Evolutionary conservation across 2,329 filamentous ascomycete species (phyloP).

Genomic region (Chaetomiaceae sp.): DNA sequence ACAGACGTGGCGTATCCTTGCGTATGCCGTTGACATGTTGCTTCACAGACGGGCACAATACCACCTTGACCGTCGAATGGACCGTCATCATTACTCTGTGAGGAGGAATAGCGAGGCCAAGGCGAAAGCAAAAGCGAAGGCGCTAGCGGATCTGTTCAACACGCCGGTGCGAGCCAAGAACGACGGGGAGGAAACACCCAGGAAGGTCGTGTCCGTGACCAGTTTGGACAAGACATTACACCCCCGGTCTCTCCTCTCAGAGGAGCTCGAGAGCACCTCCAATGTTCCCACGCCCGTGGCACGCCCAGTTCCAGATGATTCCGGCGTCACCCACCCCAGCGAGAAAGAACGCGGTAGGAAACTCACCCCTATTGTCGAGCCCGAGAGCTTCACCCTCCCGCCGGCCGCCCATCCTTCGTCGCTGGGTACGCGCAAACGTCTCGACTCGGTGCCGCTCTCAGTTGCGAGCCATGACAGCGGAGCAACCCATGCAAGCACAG

Average conservation of each 20-base stretch:
- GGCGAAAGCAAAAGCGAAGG: slow-evolving; percentile 29
- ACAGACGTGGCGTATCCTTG: slow-evolving; percentile 60
- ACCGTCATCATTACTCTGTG: slow-evolving; percentile 29
- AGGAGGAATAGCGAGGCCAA: slow-evolving; percentile 32
- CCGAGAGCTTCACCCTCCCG: slow-evolving; percentile 48
- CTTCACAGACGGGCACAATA: slow-evolving; percentile 53
- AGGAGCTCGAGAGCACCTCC: slow-evolving; percentile 59
- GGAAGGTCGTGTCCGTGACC: slow-evolving; percentile 32
- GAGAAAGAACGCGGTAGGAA: slow-evolving; percentile 30
- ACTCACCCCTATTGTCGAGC: slow-evolving; percentile 47
- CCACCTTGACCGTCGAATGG: slow-evolving; percentile 49
- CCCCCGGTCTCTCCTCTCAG: slow-evolving; percentile 46
- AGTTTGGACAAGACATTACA: slow-evolving; percentile 33
- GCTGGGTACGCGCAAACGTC: slow-evolving; percentile 37
- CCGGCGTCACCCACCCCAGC: slow-evolving; percentile 24
- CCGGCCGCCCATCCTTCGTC: slow-evolving; percentile 40
- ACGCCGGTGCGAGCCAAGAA: neutral
- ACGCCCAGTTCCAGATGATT: slow-evolving; percentile 43
- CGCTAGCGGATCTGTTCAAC: slow-evolving; percentile 26
- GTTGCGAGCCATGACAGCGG: slow-evolving; percentile 48
- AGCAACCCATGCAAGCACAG: slow-evolving; percentile 43
- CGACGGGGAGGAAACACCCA: slow-evolving; percentile 38
- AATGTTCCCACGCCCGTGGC: slow-evolving; percentile 58
- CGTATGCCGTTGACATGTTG: slow-evolving; percentile 52
- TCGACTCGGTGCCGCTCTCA: slow-evolving; percentile 49